Evolutionary conservation across 2,329 filamentous ascomycete species (phyloP), one percentile per base, ranked within the genome.

Genomic region (Talaromyces sp.): DNA sequence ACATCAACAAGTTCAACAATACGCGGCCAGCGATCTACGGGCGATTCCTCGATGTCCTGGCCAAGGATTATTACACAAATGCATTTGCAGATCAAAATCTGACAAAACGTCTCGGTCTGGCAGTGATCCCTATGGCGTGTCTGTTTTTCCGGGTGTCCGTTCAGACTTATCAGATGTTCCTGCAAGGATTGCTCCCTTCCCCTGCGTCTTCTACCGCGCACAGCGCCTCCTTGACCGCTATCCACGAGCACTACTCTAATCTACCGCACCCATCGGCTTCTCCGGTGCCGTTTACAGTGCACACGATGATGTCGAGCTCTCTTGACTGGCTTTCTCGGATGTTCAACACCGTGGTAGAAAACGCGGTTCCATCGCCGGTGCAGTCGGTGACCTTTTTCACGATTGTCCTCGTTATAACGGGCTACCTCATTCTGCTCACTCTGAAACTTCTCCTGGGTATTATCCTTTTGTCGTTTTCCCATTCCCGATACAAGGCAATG

Each of bases 1-100:
- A 98, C 73, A 96, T 99, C 73, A 93, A 88, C 72, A 99, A 99
- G 73, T 99, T 99, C 80, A 99, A 99, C 81, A 96, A 96, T 69
- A 92, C 93, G 67, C 93, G 95, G 65, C 95, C 95, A 3, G 86
- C 85, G 7, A 90, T 99, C 60, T 99, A 99, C 74, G 85, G 87
- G 58, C 87, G 92, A 27, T 96, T 95, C 72, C 84, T 98, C 17
- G 96, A 99, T 71, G 91, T 99, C 4, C 80, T 99, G 8, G 93
- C 92, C 66, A 98, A 98, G 75, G 95, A 99, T 74, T 99, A 99
- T 77, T 99, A 99, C 73, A 93, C 92, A 0, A 93, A 97, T 58
- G 93, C 93, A 3, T 99, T 99, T 71, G 87, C 88, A 13, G 90
- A 96, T 27, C 93, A 95, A 28, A 93, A 96, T 27, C 81, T 99